Evolutionary conservation across 225 moss, liverwort and hornwort genomes (phyloP), one percentile per base, ranked within the genome.

Genomic region (Polytrichum formosum): DNA sequence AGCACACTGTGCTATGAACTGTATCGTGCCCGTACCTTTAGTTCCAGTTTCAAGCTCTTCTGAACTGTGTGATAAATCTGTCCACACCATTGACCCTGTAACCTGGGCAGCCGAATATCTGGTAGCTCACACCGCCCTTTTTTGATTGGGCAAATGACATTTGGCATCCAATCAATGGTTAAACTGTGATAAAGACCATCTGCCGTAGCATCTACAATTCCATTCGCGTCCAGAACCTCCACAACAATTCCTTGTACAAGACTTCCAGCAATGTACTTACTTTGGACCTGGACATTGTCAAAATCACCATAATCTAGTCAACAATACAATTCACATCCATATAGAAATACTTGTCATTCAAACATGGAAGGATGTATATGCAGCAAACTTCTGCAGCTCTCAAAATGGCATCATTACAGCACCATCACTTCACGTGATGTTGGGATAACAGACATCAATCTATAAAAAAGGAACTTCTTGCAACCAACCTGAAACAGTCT

Each of bases 41-140:
- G 61, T 53, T 77, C 66, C 46, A 84, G 74, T 35, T 59, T 79
- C 63, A 91, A 54, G 56, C 27, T 76, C 66, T 66, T 63, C 65
- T 82, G 63, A 18, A 73, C 72, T 28, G 87, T 74, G 61, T 87
- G 84, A 56, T 53, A 27, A 59, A 89, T 82, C 55, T 65, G 74
- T 23, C 87, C 91, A 53, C 71, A 68, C 91, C 89, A 91, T 18
- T 22, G 64, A 28, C 89, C 89, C 8, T 75, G 79, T 64, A 66
- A 69, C 28, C 71, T 69, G 1, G 89, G 91, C 63, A 89, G 26
- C 27, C 28, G 20, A 68, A 83, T 71, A n/a, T 64, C 72, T 26
- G 89, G 89, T 55, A 91, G 78, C 58, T 75, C 55, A 69, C 87
- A 91, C 28, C 74, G 72, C 61, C 91, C 91, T 69, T 73, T 76